Evolutionary conservation across 2,329 filamentous ascomycete species (phyloP).

Genomic region (Phialophora tarda): DNA sequence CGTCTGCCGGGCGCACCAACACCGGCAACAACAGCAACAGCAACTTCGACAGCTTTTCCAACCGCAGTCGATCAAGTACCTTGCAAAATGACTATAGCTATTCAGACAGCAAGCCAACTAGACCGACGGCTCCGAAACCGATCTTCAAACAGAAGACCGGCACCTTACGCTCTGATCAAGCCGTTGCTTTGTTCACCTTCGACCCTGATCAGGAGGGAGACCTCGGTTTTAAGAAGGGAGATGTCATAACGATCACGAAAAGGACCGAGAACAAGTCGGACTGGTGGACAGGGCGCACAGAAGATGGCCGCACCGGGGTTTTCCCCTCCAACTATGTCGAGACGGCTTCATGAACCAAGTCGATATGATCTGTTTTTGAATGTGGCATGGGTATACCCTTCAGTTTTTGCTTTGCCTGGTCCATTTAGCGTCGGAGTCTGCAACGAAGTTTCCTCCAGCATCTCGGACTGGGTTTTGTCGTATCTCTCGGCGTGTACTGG

Average conservation of each 20-base stretch:
- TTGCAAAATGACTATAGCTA: constrained; percentile 59
- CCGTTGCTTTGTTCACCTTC: constrained; percentile 89
- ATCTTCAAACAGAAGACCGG: constrained; percentile 67
- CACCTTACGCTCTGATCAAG: constrained; percentile 69
- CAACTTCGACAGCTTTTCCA: constrained; percentile 44
- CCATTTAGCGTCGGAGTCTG: constrained; percentile 33
- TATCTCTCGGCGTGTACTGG: not conserved
- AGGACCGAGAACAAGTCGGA: constrained; percentile 92
- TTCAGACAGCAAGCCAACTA: constrained; percentile 69
- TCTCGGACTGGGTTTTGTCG: constrained; percentile 17
- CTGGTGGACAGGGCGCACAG: constrained; percentile 96
- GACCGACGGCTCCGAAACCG: constrained; percentile 88
- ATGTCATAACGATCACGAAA: constrained; percentile 92
- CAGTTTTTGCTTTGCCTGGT: constrained; percentile 22
- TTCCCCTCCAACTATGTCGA: constrained; percentile 65
- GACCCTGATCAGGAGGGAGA: constrained; percentile 93
- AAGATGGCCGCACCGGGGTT: constrained; percentile 76
- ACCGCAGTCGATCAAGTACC: constrained; percentile 48
- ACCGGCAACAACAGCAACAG: constrained; percentile 41
- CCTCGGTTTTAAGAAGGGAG: constrained; percentile 94
- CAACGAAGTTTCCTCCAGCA: constrained; percentile 24
- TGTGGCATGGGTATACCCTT: constrained; percentile 26
- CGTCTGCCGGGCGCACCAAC: constrained; percentile 41
- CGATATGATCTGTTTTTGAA: constrained; percentile 4
- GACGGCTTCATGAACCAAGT: constrained; percentile 31